A percentile compares a stretch with the other conserved stretches of the same genome.
phyloP scores from a whole-genome alignment of 1,139 yeast genomes.

The Sugiyamaella japonica region DNA sequence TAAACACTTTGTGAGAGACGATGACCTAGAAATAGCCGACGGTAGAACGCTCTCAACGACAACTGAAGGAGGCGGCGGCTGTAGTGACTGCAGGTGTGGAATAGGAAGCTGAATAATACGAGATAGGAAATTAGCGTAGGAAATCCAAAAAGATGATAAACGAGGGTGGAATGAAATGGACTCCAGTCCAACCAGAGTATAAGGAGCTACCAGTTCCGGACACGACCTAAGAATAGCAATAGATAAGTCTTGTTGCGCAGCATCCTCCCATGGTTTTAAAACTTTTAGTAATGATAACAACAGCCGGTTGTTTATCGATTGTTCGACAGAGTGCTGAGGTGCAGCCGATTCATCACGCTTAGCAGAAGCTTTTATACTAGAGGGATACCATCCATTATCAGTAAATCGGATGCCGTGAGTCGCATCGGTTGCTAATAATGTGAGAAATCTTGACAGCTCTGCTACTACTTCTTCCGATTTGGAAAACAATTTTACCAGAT shows the following conservation, averaged over 20 bases:
- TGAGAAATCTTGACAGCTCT: slow-evolving; percentile 52
- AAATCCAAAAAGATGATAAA: slow-evolving; percentile 78
- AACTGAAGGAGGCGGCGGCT: slow-evolving; percentile 32
- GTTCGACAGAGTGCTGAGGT: slow-evolving; percentile 7
- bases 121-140: slow-evolving; percentile 63
- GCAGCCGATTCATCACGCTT: slow-evolving; percentile 42
- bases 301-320: slow-evolving; percentile 52
- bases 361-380: slow-evolving; percentile 35
- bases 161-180: slow-evolving; percentile 61
- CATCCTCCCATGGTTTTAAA: slow-evolving; percentile 81
- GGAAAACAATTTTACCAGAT: slow-evolving; percentile 55
- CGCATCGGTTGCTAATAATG: slow-evolving; percentile 51
- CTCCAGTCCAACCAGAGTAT: slow-evolving; percentile 49
- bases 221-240: slow-evolving; percentile 52
- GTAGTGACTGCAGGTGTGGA: slow-evolving; percentile 41
- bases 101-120: slow-evolving; percentile 57
- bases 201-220: slow-evolving; percentile 77
- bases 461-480: slow-evolving; percentile 39
- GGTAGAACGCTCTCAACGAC: slow-evolving; percentile 65
- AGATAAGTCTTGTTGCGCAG: slow-evolving; percentile 57
- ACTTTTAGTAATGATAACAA: slow-evolving; percentile 61
- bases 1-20: slow-evolving; percentile 58
- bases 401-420: slow-evolving; percentile 63
- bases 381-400: slow-evolving; percentile 56
- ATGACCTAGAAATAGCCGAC: slow-evolving; percentile 55